Percentiles rank a stretch among this genome's conserved stretches.
Conservation (phyloP, 441 rosid species). For the Adansonia grandidieri region DNA sequence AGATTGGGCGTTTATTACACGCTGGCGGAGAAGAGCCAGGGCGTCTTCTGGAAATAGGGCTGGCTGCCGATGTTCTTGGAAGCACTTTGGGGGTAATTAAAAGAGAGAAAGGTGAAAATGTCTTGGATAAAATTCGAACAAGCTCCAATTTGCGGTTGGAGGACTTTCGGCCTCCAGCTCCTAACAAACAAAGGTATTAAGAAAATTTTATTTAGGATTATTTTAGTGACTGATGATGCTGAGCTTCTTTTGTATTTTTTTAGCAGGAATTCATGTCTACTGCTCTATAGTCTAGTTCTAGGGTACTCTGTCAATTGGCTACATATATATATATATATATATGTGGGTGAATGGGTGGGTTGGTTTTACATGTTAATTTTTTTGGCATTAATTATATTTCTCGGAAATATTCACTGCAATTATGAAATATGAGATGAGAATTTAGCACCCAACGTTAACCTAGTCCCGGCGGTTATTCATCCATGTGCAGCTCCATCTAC, state of each 20-base stretch:
- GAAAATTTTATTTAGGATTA: slow-evolving; percentile 56
- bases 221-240: slow-evolving; percentile 35
- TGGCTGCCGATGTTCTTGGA: slow-evolving; percentile 89
- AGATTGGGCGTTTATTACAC: slow-evolving; percentile 57
- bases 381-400: not conserved
- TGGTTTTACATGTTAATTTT: slow-evolving; percentile 15
- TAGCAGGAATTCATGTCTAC: slow-evolving; percentile 35
- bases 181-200: slow-evolving; percentile 27
- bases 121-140: slow-evolving; percentile 50
- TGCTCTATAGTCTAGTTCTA: slow-evolving; percentile 17
- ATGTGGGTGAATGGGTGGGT: not conserved
- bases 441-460: slow-evolving; percentile 11
- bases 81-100: slow-evolving; percentile 67
- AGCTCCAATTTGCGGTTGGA: slow-evolving; percentile 71
- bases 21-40: slow-evolving; percentile 84
- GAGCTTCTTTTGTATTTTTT: slow-evolving; percentile 41
- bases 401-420: slow-evolving; percentile 20
- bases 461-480: too few relatives aligned
- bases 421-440: not conserved
- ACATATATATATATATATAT: not conserved
- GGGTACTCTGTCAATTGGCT: slow-evolving; percentile 2
- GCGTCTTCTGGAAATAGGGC: slow-evolving; percentile 58
- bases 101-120: slow-evolving; percentile 65
- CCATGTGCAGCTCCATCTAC: too few relatives aligned
- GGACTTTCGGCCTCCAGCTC: slow-evolving; percentile 72